Conservation (phyloP, 2,329 filamentous ascomycete species). For the Arachnomyces sp. region DNA sequence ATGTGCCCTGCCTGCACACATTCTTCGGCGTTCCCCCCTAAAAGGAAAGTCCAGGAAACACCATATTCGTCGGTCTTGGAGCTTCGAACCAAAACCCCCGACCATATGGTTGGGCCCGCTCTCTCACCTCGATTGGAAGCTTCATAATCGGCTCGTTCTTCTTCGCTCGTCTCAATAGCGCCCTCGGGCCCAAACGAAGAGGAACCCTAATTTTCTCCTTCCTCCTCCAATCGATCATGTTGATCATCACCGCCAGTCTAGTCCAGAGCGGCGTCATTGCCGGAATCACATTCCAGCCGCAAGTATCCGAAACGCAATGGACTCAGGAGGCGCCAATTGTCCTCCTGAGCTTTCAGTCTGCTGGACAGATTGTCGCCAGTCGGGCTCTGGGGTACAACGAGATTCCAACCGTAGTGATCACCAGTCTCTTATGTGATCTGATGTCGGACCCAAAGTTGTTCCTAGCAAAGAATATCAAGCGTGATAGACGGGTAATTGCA, state of each 20-base stretch:
- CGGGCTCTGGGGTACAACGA: constrained; percentile 30
- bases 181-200: constrained; percentile 26
- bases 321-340: constrained; percentile 31
- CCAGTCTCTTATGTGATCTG: constrained; percentile 32
- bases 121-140: constrained; percentile 30
- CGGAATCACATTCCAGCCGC: no score
- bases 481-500: constrained; percentile 28
- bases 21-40: no score
- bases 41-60: constrained; percentile 28
- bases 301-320: constrained; percentile 22
- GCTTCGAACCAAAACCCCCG: constrained; percentile 32
- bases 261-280: constrained; percentile 27
- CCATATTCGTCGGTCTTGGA: constrained; percentile 36
- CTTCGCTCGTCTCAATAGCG: constrained; percentile 29
- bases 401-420: constrained; percentile 35
- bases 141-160: constrained; percentile 33
- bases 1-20: neutral
- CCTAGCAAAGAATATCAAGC: constrained; percentile 22
- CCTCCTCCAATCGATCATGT: constrained; percentile 26
- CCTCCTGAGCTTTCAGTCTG: constrained; percentile 33
- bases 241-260: constrained; percentile 28
- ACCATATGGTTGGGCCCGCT: constrained; percentile 37
- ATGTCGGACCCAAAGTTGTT: constrained; percentile 27
- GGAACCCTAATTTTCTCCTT: constrained; percentile 33
- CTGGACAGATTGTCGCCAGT: constrained; percentile 32